phyloP scores from a whole-genome alignment of 176 grass and related monocot genomes.

The Sorghum bicolor region DNA sequence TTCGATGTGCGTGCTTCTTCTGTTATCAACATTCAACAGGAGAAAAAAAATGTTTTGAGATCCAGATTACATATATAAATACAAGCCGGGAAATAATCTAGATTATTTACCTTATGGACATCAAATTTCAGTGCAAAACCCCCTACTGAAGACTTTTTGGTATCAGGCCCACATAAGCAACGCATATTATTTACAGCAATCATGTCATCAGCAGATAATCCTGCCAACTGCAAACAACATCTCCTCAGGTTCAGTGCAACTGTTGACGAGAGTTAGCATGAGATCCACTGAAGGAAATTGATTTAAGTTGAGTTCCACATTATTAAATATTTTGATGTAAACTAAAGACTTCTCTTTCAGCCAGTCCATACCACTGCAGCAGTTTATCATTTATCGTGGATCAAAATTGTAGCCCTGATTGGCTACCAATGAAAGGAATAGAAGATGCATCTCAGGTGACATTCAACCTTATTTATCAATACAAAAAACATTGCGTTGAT shows the following conservation, averaged over 20 bases:
- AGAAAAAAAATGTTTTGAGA: conserved; percentile 22
- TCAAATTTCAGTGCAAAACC: conserved; percentile 93
- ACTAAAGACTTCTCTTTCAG: background rate
- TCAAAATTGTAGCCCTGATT: background rate
- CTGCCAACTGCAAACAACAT: conserved; percentile 68
- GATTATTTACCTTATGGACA: conserved; percentile 64
- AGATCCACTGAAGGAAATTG: background rate
- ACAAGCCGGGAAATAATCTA: conserved; percentile 2
- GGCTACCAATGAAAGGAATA: background rate
- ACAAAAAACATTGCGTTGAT: background rate
- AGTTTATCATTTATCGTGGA: background rate
- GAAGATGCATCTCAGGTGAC: background rate
- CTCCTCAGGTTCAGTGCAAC: conserved; percentile 2
- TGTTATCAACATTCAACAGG: conserved; percentile 30
- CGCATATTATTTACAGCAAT: conserved; percentile 93
- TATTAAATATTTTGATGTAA: background rate
- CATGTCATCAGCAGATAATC: conserved; percentile 94
- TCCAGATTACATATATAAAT: conserved; percentile 14
- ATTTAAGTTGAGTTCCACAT: background rate
- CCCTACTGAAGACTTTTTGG: conserved; percentile 70
- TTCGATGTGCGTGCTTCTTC: conserved; percentile 75
- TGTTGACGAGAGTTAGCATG: background rate
- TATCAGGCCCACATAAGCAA: conserved; percentile 69
- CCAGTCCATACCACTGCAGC: conserved; percentile 10
- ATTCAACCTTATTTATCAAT: background rate